Evolutionary conservation across 139 green algal species (phyloP).

Genomic region (Edaphochlamys debaryana): DNA sequence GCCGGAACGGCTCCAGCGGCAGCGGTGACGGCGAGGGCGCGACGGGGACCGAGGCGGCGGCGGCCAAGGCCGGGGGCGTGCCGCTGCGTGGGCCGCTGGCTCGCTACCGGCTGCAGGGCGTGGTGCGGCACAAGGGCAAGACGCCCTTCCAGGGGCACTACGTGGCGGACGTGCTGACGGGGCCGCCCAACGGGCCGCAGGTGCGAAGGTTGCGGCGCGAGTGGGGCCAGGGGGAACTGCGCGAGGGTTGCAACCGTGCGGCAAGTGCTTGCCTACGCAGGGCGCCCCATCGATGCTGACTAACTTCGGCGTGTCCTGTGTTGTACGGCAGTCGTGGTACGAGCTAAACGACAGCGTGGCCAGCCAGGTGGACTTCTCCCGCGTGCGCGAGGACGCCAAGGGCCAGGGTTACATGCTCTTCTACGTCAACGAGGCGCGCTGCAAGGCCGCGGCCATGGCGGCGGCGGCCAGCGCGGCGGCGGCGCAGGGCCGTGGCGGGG

Average conservation of each 20-base stretch:
- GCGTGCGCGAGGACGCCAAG: constrained; percentile 37
- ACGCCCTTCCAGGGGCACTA: constrained; percentile 41
- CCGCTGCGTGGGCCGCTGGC: background rate
- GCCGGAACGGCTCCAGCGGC: too few relatives aligned
- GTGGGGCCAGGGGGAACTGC: background rate
- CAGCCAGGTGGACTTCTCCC: constrained; percentile 10
- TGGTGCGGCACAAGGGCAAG: constrained; percentile 34
- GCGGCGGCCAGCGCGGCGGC: too few relatives aligned
- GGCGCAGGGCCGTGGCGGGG: too few relatives aligned
- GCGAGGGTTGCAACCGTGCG: background rate
- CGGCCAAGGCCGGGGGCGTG: background rate
- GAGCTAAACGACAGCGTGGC: constrained; percentile 57
- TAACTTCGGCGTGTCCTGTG: too few relatives aligned
- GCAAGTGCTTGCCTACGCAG: too few relatives aligned
- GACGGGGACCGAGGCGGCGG: too few relatives aligned
- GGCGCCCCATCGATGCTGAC: too few relatives aligned
- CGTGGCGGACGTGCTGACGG: constrained; percentile 30
- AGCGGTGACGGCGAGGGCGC: too few relatives aligned
- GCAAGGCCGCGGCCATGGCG: background rate
- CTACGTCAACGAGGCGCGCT: constrained; percentile 42
- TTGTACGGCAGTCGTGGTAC: constrained; percentile 34
- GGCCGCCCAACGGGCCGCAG: background rate
- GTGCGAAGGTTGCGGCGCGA: background rate
- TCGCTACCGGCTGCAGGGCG: constrained; percentile 19
- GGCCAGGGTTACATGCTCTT: constrained; percentile 68